Percentiles rank a stretch among this genome's conserved stretches.
Conservation (phyloP, 495 filamentous ascomycete genomes). For the Rusavskia elegans region DNA sequence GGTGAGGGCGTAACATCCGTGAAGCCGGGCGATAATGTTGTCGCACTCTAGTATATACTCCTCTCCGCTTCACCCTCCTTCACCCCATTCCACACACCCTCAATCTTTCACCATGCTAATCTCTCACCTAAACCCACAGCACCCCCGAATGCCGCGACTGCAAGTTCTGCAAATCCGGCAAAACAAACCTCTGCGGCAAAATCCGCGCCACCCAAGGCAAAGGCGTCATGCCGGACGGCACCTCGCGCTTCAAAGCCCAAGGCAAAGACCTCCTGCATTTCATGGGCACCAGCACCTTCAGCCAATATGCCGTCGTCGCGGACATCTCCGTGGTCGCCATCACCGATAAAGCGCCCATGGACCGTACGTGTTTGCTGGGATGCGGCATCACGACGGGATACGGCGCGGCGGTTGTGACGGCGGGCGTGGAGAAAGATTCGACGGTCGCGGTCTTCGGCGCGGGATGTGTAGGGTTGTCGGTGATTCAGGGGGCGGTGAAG, state of each 20-base stretch:
- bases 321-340: slow-evolving; percentile 97
- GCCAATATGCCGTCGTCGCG: slow-evolving; percentile 95
- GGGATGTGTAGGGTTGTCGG: slow-evolving; percentile 86
- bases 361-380: slow-evolving; percentile 86
- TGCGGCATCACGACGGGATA: slow-evolving; percentile 99
- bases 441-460: slow-evolving; percentile 92
- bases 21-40: slow-evolving; percentile 81
- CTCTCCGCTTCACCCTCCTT: slow-evolving; percentile 1
- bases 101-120: no score
- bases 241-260: slow-evolving; percentile 84
- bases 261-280: slow-evolving; percentile 93
- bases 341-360: slow-evolving; percentile 80
- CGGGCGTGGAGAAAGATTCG: slow-evolving; percentile 73
- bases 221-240: slow-evolving; percentile 96
- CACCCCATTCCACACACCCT: no score
- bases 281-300: slow-evolving; percentile 98
- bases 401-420: slow-evolving; percentile 85
- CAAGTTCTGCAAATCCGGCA: slow-evolving; percentile 98
- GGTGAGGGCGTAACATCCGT: slow-evolving; percentile 91
- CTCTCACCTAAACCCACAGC: no score
- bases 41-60: slow-evolving; percentile 73
- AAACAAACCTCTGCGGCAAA: slow-evolving; percentile 99
- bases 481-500: slow-evolving; percentile 88
- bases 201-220: slow-evolving; percentile 92
- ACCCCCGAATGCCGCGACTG: slow-evolving; percentile 94